Conservation (phyloP, 2,329 filamentous ascomycete genomes). For the Ceratocystis lukuohia region DNA sequence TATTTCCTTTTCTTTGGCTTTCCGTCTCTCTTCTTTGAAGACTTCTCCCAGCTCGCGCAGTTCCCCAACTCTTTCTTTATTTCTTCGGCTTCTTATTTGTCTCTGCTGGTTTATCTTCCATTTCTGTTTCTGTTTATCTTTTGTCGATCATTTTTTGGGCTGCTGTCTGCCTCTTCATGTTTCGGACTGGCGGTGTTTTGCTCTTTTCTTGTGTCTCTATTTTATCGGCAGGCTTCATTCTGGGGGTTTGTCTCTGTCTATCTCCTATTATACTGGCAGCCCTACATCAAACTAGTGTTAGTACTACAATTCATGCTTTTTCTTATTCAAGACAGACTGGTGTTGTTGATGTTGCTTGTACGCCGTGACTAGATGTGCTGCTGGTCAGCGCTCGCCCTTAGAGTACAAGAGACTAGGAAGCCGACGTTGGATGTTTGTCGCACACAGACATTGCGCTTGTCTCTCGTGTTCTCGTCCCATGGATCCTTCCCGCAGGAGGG, state of each 20-base stretch:
- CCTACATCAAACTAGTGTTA: too few species aligned
- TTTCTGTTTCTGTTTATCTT: neutral
- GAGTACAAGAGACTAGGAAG: neutral
- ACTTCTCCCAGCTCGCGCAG: neutral
- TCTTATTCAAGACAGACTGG: too few species aligned
- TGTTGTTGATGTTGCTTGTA: too few species aligned
- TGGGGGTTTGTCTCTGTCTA: neutral
- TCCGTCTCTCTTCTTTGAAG: neutral
- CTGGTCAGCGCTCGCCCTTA: too few species aligned
- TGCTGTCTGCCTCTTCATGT: neutral
- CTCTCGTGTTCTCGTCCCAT: neutral
- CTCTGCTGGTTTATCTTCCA: neutral
- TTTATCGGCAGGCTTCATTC: neutral
- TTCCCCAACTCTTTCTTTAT: neutral
- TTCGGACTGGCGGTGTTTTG: neutral
- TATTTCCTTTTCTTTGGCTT: neutral
- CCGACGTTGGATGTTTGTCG: neutral
- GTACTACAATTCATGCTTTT: too few species aligned
- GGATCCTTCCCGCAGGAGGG: neutral
- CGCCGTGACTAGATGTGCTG: too few species aligned
- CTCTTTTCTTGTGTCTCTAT: neutral
- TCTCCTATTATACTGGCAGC: too few species aligned
- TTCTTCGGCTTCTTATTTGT: neutral
- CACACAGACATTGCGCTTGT: neutral
- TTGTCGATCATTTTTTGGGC: neutral